Evolutionary conservation across 2,329 filamentous ascomycete species (phyloP).

Genomic region (Dothideomycetes sp.): DNA sequence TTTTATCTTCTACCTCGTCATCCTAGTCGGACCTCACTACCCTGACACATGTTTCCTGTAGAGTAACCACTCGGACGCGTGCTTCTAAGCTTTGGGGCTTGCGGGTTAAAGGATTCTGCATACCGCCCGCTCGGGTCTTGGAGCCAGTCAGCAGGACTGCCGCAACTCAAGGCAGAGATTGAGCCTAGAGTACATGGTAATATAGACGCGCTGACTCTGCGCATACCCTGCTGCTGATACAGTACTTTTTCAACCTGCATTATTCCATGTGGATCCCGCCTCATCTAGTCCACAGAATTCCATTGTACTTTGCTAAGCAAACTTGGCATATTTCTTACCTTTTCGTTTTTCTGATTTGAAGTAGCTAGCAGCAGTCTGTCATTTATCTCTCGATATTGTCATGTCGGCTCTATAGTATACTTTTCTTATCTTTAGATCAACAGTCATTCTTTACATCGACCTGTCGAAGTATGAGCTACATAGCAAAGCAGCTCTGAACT

Average conservation of each 20-base stretch:
- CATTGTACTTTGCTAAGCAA: slow-evolving; percentile 9
- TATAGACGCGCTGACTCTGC: slow-evolving; percentile 6
- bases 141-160: slow-evolving; percentile 12
- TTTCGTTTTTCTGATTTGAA: slow-evolving; percentile 1
- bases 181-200: slow-evolving; percentile 1
- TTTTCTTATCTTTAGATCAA: neutral
- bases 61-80: too few species aligned
- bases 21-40: too few species aligned
- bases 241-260: neutral
- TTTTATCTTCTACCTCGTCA: too few species aligned
- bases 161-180: slow-evolving; percentile 4
- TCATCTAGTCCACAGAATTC: slow-evolving; percentile 1
- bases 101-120: slow-evolving; percentile 9
- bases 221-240: slow-evolving; percentile 3
- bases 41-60: too few species aligned
- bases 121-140: slow-evolving; percentile 3
- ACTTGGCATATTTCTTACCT: slow-evolving; percentile 7
- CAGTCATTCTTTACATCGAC: slow-evolving; percentile 4
- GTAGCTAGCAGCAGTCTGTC: slow-evolving; percentile 5
- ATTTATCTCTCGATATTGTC: slow-evolving; percentile 1
- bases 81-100: slow-evolving; percentile 10
- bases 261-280: slow-evolving; percentile 3
- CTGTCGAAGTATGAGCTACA: neutral
- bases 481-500: neutral
- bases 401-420: neutral